phyloP scores from a whole-genome alignment of 2,329 filamentous ascomycete species.

The Cordyceps tenuipes region DNA sequence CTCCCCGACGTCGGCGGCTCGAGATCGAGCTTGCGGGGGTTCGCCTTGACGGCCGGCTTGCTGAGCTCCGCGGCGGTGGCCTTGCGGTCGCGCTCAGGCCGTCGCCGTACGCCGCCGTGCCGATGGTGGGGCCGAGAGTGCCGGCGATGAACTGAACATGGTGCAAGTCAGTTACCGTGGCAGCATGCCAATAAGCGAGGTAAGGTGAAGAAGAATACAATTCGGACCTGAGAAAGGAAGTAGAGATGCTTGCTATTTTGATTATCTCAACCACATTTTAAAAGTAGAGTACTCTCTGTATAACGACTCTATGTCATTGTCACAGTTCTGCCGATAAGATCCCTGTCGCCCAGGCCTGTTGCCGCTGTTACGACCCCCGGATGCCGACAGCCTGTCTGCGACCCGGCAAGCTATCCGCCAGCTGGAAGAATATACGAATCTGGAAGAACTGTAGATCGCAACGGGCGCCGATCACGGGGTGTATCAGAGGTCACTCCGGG shows the following conservation, averaged over 20 bases:
- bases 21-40: constrained; percentile 3
- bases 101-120: neutral
- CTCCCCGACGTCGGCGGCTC: neutral
- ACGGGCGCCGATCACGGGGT: too few species aligned
- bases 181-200: too few species aligned
- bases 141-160: neutral
- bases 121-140: constrained; percentile 1
- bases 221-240: too few species aligned
- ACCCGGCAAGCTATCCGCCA: too few species aligned
- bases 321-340: neutral
- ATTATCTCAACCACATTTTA: too few species aligned
- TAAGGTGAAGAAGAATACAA: too few species aligned
- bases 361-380: neutral
- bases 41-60: constrained; percentile 4
- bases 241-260: too few species aligned
- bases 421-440: too few species aligned
- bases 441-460: neutral
- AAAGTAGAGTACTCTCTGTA: neutral
- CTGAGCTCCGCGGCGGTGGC: constrained; percentile 5
- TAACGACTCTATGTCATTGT: neutral
- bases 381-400: neutral
- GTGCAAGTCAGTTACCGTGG: neutral
- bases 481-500: too few species aligned
- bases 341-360: neutral
- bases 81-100: neutral